These are phyloP conservation scores for Magnusiomyces starmeri DNA, from an alignment of 1,139 yeast species.

Conservation along the genomic window DNA sequence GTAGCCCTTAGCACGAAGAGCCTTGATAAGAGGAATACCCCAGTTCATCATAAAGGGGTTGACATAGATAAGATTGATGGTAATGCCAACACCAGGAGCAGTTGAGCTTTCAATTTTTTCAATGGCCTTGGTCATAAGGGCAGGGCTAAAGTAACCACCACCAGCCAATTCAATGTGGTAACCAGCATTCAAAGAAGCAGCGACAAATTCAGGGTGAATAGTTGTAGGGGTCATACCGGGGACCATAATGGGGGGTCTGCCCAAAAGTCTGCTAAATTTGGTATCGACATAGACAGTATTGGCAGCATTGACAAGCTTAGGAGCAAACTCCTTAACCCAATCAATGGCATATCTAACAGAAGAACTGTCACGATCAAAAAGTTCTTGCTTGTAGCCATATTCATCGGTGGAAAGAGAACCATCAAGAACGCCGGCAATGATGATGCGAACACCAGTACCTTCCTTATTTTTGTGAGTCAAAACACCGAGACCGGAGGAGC, in stretches of 20 bases:
- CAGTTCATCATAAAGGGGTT: conserved; percentile 97
- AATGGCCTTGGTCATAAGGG: conserved; percentile 65
- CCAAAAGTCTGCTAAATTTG: conserved; percentile 83
- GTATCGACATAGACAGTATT: conserved; percentile 68
- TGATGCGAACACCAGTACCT: conserved; percentile 94
- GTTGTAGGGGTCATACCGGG: conserved; percentile 99
- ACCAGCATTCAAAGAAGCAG: conserved; percentile 92
- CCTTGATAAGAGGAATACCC: conserved; percentile 94
- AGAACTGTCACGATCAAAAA: conserved; percentile 62
- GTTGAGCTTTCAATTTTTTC: conserved; percentile 48
- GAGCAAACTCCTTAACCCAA: conserved; percentile 87
- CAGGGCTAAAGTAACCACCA: conserved; percentile 88
- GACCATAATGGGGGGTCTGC: conserved; percentile 93
- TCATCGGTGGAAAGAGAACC: conserved; percentile 61
- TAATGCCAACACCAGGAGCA: conserved; percentile 85
- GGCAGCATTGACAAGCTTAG: conserved; percentile 73
- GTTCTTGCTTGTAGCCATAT: conserved; percentile 91
- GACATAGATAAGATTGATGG: conserved; percentile 87
- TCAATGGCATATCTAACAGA: conserved; percentile 76
- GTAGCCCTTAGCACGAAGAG: conserved; percentile 82
- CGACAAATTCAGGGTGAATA: conserved; percentile 86
- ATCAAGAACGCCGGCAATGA: conserved; percentile 88
- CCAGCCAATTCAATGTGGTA: conserved; percentile 97
- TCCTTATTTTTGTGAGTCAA: conserved; percentile 96
- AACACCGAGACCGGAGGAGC: conserved; percentile 96